Conservation (phyloP, 306 rosid species). For the Luffa acutangula region DNA sequence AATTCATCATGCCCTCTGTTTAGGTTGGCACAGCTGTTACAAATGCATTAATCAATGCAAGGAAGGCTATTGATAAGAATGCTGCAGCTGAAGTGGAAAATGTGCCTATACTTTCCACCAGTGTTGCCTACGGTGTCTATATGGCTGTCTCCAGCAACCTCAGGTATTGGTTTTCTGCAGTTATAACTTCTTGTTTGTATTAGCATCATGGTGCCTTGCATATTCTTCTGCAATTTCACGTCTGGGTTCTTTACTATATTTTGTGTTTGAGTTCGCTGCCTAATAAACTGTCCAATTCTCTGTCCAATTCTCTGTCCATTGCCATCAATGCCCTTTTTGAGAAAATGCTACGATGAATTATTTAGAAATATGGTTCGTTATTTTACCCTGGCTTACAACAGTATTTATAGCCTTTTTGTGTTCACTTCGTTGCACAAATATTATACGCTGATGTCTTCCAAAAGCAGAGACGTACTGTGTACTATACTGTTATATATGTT, state of each 20-base stretch:
- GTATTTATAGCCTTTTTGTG: too few relatives aligned
- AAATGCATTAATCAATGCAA: conserved; percentile 60
- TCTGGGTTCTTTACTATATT: neutral
- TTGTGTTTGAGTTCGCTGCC: neutral
- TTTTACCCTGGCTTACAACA: neutral
- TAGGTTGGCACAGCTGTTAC: conserved; percentile 89
- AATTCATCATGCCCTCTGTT: neutral
- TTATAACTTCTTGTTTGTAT: neutral
- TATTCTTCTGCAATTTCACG: neutral
- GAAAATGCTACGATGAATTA: neutral
- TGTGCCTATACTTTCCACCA: conserved; percentile 71
- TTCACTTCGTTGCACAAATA: neutral
- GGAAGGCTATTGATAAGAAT: conserved; percentile 65
- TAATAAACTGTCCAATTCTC: neutral
- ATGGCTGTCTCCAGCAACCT: conserved; percentile 95
- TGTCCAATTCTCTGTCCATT: neutral
- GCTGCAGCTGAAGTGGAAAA: conserved; percentile 68
- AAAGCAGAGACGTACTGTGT: neutral
- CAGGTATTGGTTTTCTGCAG: conserved; percentile 32
- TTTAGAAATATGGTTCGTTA: neutral
- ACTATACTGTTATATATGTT: neutral
- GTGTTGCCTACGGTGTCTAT: conserved; percentile 82
- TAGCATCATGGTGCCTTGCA: neutral
- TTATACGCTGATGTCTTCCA: neutral
- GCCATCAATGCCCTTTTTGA: neutral